Base-by-base conservation (phyloP, 306 rosid genomes). In the Oxytropis ochrocephala region DNA sequence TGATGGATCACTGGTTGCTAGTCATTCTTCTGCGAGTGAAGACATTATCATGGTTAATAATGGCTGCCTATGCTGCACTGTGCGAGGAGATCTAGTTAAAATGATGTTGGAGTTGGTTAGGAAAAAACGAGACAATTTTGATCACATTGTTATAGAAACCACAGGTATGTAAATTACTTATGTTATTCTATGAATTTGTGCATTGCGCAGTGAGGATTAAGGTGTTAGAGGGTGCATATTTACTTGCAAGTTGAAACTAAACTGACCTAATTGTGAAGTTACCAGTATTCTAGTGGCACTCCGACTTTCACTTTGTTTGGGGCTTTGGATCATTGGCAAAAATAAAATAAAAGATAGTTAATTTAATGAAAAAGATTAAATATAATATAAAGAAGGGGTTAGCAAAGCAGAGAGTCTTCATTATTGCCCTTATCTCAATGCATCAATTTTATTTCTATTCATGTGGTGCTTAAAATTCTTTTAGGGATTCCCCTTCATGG, bases 51-150 rank as follows among this genome's bases (percentile, higher is more conserved):
- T 90, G 98, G 93, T 92, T 61, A 90, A 88, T 59, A 90, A 92
- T 78, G 98, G 98, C 56, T 92, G 98, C 75, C 86, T 92, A 3
- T 92, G 96, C 77, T 92, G 98, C 70, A 92, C 98, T 12, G 96
- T 90, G 33, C 88, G 93, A 18, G 96, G 96, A 18, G 98, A 92
- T 82, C 87, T 92, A 27, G 96, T 92, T 29, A 88, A 92, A 72
- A 87, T 92, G 96, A 83, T 92, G 63, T 76, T 92, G 85, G 84
- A 90, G 81, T 71, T 92, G 82, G 96, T 74, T 43, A 85, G 81
- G 83, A 81, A 88, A 36, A 92, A 85, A 42, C 51, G 85, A 57
- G 89, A 89, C 79, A 88, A 80, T 46, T 86, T 89, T 73, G 93
- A 92, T 82, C 98, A 92, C 78, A 86, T 92, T 80, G 89, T 92